Base-by-base conservation (phyloP, 2,329 filamentous ascomycete genomes). In the Ramichloridium luteum region DNA sequence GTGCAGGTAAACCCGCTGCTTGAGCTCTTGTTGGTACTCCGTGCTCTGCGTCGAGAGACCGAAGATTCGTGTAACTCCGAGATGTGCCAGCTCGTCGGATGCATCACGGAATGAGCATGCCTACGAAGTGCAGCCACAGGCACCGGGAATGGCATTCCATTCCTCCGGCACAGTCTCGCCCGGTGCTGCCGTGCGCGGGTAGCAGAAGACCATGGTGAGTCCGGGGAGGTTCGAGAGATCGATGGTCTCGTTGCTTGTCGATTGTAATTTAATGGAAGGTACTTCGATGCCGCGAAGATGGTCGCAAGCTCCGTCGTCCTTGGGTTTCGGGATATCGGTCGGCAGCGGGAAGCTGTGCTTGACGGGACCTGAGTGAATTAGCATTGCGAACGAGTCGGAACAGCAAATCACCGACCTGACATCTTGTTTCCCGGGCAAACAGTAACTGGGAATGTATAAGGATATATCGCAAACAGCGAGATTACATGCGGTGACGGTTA, bases 51-150 rank as follows among this genome's bases (percentile, higher is more conserved):
- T 60, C 12, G 54, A 58, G 12, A 59, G 31, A 15, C 58, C 59
- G 36, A 58, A 62, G 16, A 62, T 47, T 15, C 51, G 44, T 18
- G 38, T 40, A 1, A 60, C 51, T 4, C 56, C 54, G 5, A 42
- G 33, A 3, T 37, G 27, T n/a, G 38, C 30, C 11, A 60, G 45
- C 8, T 53, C 46, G 3, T 45, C 28, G 2, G 46, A 39, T 3
- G 40, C 37, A 39, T 61, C 57, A 14, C 56, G 54, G 48, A 64
- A 63, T 8, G 54, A 55, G 44, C 61, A 62, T 10, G 59, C 58
- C 47, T 61, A 58, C 4, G 58, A 57, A 10, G 61, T 61, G 43
- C 59, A 64, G 32, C 59, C 60, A 35, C 58, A 46, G 5, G 60
- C 60, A 16, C 61, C 59, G 4, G 58, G 58, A 32, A 62, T 62